A percentile compares a stretch with the other conserved stretches of the same genome.
Conservation (phyloP, 805 yeast genomes). For the Schwanniomyces polymorphus region DNA sequence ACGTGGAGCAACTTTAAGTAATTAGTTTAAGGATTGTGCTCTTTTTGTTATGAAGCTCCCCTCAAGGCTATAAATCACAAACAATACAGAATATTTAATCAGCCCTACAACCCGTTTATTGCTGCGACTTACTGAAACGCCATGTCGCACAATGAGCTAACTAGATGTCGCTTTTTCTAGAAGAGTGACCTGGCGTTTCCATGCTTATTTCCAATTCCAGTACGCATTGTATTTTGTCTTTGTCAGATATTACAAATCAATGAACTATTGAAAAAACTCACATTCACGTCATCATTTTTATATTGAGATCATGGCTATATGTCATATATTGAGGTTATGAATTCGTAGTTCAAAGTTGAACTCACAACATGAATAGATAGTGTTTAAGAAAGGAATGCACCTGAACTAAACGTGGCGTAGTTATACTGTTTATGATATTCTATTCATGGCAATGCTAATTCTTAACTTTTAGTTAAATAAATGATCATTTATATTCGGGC, state of each 20-base stretch:
- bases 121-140: background rate
- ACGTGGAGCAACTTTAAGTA: background rate
- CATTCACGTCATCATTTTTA: background rate
- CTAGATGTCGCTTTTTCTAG: too few species aligned
- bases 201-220: background rate
- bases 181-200: background rate
- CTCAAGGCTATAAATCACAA: background rate
- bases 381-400: too few species aligned
- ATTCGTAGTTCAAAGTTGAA: background rate
- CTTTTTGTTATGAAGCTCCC: background rate
- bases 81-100: background rate
- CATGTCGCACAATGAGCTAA: background rate
- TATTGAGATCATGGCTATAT: background rate
- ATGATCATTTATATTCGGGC: conserved; percentile 47
- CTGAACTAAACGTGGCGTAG: background rate
- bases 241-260: background rate
- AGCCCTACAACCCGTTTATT: background rate
- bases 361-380: background rate
- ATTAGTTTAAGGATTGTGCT: background rate
- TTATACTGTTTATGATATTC: background rate
- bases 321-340: background rate
- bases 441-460: too few species aligned
- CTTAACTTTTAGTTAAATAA: background rate
- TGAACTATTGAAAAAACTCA: background rate
- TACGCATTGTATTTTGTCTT: background rate